phyloP scores from a whole-genome alignment of 192 early-diverging fungal genomes.

The Backusella circina region DNA sequence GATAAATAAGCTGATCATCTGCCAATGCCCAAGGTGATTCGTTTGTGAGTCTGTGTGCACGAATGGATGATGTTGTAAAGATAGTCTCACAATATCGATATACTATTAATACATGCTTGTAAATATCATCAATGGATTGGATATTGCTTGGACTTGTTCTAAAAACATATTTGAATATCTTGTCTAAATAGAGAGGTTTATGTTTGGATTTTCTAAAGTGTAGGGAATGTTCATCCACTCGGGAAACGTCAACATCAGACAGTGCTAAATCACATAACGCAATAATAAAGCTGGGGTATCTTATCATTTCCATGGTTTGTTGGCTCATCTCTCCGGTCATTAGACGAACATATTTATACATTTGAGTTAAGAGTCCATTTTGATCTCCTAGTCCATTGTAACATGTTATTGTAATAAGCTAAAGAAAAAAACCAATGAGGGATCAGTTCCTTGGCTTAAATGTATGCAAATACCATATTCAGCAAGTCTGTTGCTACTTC shows the following conservation, averaged over 20 bases:
- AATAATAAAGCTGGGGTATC: not conserved
- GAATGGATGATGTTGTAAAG: not conserved
- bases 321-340: not conserved
- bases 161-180: slow-evolving; percentile 2
- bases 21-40: not conserved
- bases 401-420: not conserved
- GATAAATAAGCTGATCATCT: not conserved
- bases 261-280: not conserved
- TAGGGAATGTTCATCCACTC: not conserved
- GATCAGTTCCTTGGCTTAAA: not conserved
- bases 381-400: not conserved
- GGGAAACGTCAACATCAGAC: not conserved
- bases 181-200: slow-evolving; percentile 2
- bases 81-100: not conserved
- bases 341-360: not conserved
- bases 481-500: not conserved
- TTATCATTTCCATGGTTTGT: not conserved
- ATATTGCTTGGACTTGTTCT: not conserved
- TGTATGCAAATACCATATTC: not conserved
- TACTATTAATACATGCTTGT: not conserved
- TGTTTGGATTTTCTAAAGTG: not conserved
- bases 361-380: not conserved
- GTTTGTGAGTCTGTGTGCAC: not conserved
- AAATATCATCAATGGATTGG: not conserved
- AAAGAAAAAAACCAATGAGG: too few relatives aligned